phyloP scores from a whole-genome alignment of 139 green algal species.

The Trebouxia sp. region DNA sequence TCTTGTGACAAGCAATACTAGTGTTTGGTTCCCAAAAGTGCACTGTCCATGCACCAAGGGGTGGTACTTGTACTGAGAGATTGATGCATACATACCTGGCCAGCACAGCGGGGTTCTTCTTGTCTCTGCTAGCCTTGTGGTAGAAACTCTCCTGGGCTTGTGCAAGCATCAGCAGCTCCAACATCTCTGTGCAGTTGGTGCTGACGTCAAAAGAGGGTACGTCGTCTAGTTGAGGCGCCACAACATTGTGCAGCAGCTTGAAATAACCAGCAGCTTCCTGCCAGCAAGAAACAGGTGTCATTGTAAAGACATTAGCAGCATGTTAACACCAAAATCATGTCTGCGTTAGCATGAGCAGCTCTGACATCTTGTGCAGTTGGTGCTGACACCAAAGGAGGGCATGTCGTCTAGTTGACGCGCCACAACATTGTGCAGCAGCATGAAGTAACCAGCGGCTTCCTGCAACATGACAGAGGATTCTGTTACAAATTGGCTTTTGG shows the following conservation, averaged over 20 bases:
- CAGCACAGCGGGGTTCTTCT: conserved; percentile 68
- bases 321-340: too few species aligned
- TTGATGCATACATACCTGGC: conserved; percentile 47
- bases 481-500: too few species aligned
- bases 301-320: too few species aligned
- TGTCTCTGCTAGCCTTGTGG: conserved; percentile 79
- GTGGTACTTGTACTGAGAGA: too few species aligned
- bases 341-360: conserved; percentile 94
- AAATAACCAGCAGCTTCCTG: conserved; percentile 82
- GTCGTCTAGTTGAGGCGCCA: conserved; percentile 63
- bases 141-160: conserved; percentile 91
- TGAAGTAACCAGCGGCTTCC: conserved; percentile 81
- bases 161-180: conserved; percentile 93
- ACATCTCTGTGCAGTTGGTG: conserved; percentile 71
- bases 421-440: conserved; percentile 66
- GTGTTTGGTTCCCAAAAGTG: too few species aligned
- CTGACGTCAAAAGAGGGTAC: conserved; percentile 71
- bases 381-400: conserved; percentile 68
- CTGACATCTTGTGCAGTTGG: conserved; percentile 80
- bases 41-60: too few species aligned
- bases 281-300: neutral
- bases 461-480: conserved; percentile 27
- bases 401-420: conserved; percentile 62
- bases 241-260: conserved; percentile 65
- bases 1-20: too few species aligned